Base-by-base conservation (phyloP, 192 early-diverging fungal genomes). In the Coemansia sp. region DNA sequence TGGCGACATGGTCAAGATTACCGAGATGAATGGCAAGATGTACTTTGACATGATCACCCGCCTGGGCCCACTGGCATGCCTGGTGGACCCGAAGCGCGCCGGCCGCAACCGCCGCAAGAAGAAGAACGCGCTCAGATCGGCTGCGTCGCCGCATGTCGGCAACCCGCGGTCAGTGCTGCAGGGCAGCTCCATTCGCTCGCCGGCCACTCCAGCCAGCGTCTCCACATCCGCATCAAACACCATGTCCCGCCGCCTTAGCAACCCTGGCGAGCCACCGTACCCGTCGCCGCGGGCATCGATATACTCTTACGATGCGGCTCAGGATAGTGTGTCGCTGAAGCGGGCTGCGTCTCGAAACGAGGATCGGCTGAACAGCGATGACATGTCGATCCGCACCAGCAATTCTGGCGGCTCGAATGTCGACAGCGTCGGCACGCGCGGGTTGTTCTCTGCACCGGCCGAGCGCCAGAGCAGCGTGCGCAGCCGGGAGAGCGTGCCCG, bases 1-100 rank as follows among this genome's bases (percentile, higher is more conserved):
- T 75, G 71, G 71, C 48, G 71, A 75, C 36, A 54, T 75, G 64
- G 71, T 75, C 41, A 75, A 75, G 48, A 67, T 75, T 32, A 67
- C 71, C 11, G 71, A 75, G 51, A 75, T 75, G 71, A 75, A 75
- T 20, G 63, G 64, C 55, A 62, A 67, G 28, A 75, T 75, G 71
- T 75, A 75, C 56, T 47, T 53, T 23, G 71, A 75, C 43, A 75
- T 75, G 71, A 58, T 67, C 17, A 60, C 45, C 19, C 59, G 71
- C 10, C 57, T 75, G 8, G 71, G 71, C 6, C 71, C 71, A 22
- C 51, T 75, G 51, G 64, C 64, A 5, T 66, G 58, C 21, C 55
- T 67, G 8, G 71, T 75, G 28, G 64, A 75, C 21, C 64, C 64
- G 6, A 65, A 75, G 52, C 54, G 63, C 17, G 71, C 71, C 29